Evolutionary conservation across 768 basidiomycete genomes (phyloP), one percentile per base, ranked within the genome.

Genomic region (Xerocomus spinulosus): DNA sequence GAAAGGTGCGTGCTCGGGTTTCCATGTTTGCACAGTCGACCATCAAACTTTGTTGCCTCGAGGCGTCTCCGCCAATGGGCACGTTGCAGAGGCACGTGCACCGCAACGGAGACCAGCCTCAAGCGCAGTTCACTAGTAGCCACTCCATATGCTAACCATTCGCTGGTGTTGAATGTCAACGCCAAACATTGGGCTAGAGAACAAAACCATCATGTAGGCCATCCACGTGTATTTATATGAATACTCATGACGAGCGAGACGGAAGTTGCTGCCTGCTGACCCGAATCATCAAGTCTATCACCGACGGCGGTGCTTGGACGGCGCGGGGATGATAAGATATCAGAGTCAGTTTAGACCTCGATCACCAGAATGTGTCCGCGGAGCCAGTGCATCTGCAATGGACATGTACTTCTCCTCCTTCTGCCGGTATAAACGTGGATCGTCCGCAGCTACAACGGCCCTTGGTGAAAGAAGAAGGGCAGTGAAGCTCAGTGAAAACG

Each of bases 1-100:
- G 51, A 25, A 46, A 41, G 26, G 44, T 42, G 46, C 30, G 4
- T 28, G 30, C 25, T 34, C 40, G 10, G 18, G 24, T 49, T 44
- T 24, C 45, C 49, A 50, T 38, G 10, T 28, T 5, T 28, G 26
- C 36, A 23, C n/a, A 6, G 26, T 29, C 54, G 20, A 18, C 48
- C 56, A 65, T 63, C 62, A 63, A 63, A 63, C 62, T 35, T 45
- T 63, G 45, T 46, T 57, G 42, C 58, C 61, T 63, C 52, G 63
- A 66, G 63, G 61, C 49, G 39, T 51, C 42, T 48, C 50, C 50
- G 33, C n/a, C n/a, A n/a, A n/a, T n/a, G n/a, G n/a, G n/a, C n/a
- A n/a, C n/a, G n/a, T n/a, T n/a, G n/a, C n/a, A n/a, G n/a, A n/a
- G n/a, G n/a, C 61, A 59, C 61, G 58, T 32, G 50, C 44, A 52